phyloP scores from a whole-genome alignment of 1,284 basidiomycete genomes.

The Marasmius oreades region DNA sequence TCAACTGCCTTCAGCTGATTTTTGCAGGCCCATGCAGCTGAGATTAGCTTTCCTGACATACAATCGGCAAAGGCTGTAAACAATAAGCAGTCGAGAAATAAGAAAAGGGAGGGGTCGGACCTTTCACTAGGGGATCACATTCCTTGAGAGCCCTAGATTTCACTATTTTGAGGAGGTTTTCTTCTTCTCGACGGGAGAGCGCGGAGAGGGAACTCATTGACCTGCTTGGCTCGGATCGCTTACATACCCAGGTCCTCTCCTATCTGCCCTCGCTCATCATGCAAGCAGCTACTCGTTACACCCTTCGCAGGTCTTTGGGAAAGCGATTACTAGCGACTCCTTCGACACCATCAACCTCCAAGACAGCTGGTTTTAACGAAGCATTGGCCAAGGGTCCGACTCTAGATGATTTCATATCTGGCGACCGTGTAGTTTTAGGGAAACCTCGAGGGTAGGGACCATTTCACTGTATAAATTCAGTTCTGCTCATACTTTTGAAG shows the following conservation, averaged over 20 bases:
- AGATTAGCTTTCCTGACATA: conserved; percentile 76
- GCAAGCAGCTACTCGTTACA: conserved; percentile 3
- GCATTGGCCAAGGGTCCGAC: conserved; percentile 71
- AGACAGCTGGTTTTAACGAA: conserved; percentile 45
- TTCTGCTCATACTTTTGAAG: conserved; percentile 35
- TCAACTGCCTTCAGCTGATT: conserved; percentile 69
- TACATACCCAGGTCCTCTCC: neutral
- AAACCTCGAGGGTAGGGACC: conserved; percentile 68
- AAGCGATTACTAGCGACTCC: conserved; percentile 54
- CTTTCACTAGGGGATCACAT: conserved; percentile 76
- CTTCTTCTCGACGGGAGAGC: conserved; percentile 85
- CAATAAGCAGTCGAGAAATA: conserved; percentile 4
- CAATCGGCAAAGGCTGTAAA: conserved; percentile 79
- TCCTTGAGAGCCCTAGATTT: conserved; percentile 77
- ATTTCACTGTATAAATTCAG: conserved; percentile 3
- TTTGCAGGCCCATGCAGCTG: conserved; percentile 82
- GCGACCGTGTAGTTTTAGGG: conserved; percentile 73
- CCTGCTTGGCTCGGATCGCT: neutral
- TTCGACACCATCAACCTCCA: conserved; percentile 36
- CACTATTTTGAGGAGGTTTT: conserved; percentile 78
- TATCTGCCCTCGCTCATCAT: neutral
- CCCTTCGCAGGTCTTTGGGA: conserved; percentile 6
- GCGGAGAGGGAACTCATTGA: conserved; percentile 30
- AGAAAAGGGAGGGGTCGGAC: conserved; percentile 32
- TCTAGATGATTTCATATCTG: conserved; percentile 84